Conservation (phyloP, 805 yeast species). For the Yamadazyma sp. region DNA sequence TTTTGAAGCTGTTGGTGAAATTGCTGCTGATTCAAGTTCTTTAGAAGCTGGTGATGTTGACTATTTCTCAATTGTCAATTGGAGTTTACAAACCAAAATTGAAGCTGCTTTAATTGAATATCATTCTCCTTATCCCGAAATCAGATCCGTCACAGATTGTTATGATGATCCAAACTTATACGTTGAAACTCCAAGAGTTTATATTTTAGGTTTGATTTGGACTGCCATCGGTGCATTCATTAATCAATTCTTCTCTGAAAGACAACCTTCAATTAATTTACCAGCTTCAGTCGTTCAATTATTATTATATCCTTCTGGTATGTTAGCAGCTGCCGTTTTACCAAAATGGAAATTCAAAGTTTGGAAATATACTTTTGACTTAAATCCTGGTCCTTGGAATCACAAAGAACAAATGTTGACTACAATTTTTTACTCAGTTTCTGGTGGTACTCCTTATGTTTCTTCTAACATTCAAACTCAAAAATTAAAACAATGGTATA, state of each 20-base stretch:
- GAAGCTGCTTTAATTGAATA: slow-evolving; percentile 39
- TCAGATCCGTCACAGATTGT: slow-evolving; percentile 57
- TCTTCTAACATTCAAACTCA: slow-evolving; percentile 22
- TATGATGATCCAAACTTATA: slow-evolving; percentile 47
- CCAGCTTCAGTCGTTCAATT: slow-evolving; percentile 41
- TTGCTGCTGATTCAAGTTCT: not conserved
- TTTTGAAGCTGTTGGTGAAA: not conserved
- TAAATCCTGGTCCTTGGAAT: slow-evolving; percentile 44
- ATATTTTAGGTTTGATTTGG: slow-evolving; percentile 49
- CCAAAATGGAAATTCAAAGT: slow-evolving; percentile 37
- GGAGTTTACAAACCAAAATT: slow-evolving; percentile 30
- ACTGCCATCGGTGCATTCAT: slow-evolving; percentile 49
- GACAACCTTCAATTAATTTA: slow-evolving; percentile 47
- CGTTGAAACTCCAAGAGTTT: slow-evolving; percentile 51
- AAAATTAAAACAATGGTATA: slow-evolving; percentile 20
- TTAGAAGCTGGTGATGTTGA: not conserved
- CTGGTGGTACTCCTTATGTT: slow-evolving; percentile 24
- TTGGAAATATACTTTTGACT: slow-evolving; percentile 10
- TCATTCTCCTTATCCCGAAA: slow-evolving; percentile 61
- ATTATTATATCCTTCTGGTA: slow-evolving; percentile 42
- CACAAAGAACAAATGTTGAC: slow-evolving; percentile 65
- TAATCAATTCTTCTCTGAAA: slow-evolving; percentile 52
- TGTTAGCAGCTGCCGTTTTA: slow-evolving; percentile 26
- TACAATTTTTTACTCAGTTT: slow-evolving; percentile 42
- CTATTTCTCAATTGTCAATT: slow-evolving; percentile 4